Base-by-base conservation (phyloP, 1,284 basidiomycete genomes). In the Coriolopsis trogii region DNA sequence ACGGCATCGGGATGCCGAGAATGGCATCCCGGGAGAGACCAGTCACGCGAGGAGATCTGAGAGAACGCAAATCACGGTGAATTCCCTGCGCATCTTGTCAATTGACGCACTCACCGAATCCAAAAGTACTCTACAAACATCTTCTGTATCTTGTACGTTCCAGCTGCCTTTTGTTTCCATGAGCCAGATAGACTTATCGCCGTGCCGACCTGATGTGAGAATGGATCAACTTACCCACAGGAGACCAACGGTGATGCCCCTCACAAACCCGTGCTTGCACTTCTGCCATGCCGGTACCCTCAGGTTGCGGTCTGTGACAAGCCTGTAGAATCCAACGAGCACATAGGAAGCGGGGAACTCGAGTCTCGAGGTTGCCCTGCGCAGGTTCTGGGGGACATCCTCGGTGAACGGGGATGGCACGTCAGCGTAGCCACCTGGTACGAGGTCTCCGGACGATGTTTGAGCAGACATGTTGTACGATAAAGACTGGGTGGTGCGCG, bases 281-380 rank as follows among this genome's bases (percentile, higher is more conserved):
- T 90, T 91, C 56, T 85, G 73, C 89, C 88, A 91, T 10, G 85
- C 81, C 6, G 89, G 87, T 16, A 74, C 69, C 54, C 79, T 81
- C n/a, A 93, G 70, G 8, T 68, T 67, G 41, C 76, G 71, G 66
- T 92, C 90, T 0, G 82, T 88, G 61, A 82, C 76, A 0, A 93
- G 72, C 37, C 89, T 70, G 66, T 91, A 91, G 20, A 81, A 78
- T 2, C 90, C 90, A 0, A 93, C 88, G 2, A 89, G 65, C 29
- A 84, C 81, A 62, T 92, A 93, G 2, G 82, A 83, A 0, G 89
- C 87, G 0, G 89, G 80, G 60, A 90, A 87, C 25, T 79, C 71
- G 39, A 93, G 75, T 34, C 90, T 79, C 15, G 78, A 65, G 0
- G 74, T 74, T 0, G 85, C 81, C 15, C 79, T 70, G 28, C 71